These are phyloP conservation scores for Flaveria ramosissima DNA, from an alignment of 129 eudicot genomes.

Conservation along the genomic window DNA sequence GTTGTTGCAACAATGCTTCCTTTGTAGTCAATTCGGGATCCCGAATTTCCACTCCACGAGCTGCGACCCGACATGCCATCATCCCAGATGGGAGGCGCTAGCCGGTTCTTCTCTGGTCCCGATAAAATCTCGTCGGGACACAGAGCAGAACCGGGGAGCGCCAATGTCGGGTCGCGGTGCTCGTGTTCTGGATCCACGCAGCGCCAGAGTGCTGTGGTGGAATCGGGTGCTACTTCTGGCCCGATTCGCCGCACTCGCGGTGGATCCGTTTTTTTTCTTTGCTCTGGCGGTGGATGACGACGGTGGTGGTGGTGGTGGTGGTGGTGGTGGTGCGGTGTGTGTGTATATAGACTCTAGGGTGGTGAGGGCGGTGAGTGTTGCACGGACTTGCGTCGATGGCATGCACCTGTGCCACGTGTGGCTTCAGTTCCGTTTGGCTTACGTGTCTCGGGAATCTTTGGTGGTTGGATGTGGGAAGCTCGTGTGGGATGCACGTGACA, in stretches of 20 bases:
- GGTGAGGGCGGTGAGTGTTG: conserved; percentile 48
- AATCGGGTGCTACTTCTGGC: conserved; percentile 60
- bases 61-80: conserved; percentile 33
- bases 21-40: conserved; percentile 44
- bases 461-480: conserved; percentile 86
- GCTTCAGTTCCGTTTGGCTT: conserved; percentile 84
- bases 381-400: conserved; percentile 67
- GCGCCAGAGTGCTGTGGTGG: conserved; percentile 54
- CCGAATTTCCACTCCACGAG: conserved; percentile 48
- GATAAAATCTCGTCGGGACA: conserved; percentile 28
- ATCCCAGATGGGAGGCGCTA: conserved; percentile 44
- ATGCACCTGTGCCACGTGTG: conserved; percentile 72
- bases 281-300: conserved; percentile 57
- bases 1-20: conserved; percentile 29
- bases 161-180: conserved; percentile 8
- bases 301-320: conserved; percentile 50
- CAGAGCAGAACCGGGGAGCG: neutral
- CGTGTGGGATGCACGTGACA: conserved; percentile 77
- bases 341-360: conserved; percentile 50
- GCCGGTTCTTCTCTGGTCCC: conserved; percentile 83
- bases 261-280: conserved; percentile 79
- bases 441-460: conserved; percentile 75
- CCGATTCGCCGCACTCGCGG: conserved; percentile 70
- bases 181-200: conserved; percentile 70
- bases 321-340: conserved; percentile 55